phyloP scores from a whole-genome alignment of 108 stramenopile genomes.

The Asterionellopsis glacialis region DNA sequence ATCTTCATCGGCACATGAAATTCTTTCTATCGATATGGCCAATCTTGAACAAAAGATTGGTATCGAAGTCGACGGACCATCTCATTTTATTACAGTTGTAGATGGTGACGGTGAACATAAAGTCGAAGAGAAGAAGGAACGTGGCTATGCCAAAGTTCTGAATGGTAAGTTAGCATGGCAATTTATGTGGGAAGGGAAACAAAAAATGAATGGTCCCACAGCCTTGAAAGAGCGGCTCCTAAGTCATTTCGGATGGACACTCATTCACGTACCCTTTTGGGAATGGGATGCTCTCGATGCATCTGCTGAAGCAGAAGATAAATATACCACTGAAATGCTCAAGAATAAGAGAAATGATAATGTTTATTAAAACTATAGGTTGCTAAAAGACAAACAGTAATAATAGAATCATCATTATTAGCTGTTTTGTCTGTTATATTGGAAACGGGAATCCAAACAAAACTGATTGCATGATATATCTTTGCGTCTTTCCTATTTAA shows the following conservation, averaged over 20 bases:
- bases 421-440: too few species aligned
- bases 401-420: too few species aligned
- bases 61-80: conserved; percentile 84
- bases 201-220: conserved; percentile 67
- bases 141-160: conserved; percentile 7
- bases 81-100: conserved; percentile 66
- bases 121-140: too few species aligned
- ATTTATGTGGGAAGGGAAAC: conserved; percentile 27
- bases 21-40: conserved; percentile 73
- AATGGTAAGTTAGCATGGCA: conserved; percentile 19
- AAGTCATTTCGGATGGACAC: conserved; percentile 61
- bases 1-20: conserved; percentile 28
- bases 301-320: conserved; percentile 32
- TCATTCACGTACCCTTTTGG: conserved; percentile 79
- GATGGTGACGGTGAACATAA: too few species aligned
- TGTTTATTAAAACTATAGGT: too few species aligned
- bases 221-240: conserved; percentile 63
- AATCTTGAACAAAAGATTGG: conserved; percentile 53
- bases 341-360: too few species aligned
- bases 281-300: conserved; percentile 56
- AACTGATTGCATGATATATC: too few species aligned
- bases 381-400: too few species aligned
- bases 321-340: conserved; percentile 42
- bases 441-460: too few species aligned
- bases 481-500: too few species aligned